A percentile compares a stretch with the other conserved stretches of the same genome.
Evolutionary conservation across 257 asterid genomes (phyloP).

Genomic region (Gentiana macrophylla): DNA sequence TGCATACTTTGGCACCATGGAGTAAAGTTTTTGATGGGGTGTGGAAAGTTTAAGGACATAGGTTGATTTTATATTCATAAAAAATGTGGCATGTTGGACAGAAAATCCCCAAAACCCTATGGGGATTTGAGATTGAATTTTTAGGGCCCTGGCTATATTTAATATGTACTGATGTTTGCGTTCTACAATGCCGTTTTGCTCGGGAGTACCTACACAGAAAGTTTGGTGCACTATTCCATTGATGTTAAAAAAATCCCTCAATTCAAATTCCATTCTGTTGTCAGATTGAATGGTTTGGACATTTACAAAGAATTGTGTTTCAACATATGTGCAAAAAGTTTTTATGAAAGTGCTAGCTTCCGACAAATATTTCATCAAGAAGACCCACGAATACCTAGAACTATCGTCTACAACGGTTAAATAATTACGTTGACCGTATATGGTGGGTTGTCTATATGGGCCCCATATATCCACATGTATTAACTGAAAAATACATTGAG

Average conservation of each 20-base stretch:
- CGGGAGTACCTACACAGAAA: background rate
- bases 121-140: background rate
- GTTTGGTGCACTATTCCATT: background rate
- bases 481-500: too few species aligned
- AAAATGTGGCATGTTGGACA: background rate
- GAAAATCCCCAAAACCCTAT: background rate
- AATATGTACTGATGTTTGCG: background rate
- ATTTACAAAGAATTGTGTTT: too few species aligned
- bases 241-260: background rate
- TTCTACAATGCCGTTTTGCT: background rate
- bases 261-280: background rate
- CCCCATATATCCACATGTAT: too few species aligned
- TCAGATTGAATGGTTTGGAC: background rate
- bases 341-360: too few species aligned
- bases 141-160: background rate
- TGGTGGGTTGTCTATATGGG: too few species aligned
- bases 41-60: background rate
- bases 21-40: background rate
- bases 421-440: too few species aligned
- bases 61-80: background rate
- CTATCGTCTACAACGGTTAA: too few species aligned
- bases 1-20: background rate
- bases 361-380: too few species aligned
- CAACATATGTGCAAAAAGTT: too few species aligned
- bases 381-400: too few species aligned